These are phyloP conservation scores for Zelonia costaricensis DNA, from an alignment of 208 protist species.

Conservation along the genomic window DNA sequence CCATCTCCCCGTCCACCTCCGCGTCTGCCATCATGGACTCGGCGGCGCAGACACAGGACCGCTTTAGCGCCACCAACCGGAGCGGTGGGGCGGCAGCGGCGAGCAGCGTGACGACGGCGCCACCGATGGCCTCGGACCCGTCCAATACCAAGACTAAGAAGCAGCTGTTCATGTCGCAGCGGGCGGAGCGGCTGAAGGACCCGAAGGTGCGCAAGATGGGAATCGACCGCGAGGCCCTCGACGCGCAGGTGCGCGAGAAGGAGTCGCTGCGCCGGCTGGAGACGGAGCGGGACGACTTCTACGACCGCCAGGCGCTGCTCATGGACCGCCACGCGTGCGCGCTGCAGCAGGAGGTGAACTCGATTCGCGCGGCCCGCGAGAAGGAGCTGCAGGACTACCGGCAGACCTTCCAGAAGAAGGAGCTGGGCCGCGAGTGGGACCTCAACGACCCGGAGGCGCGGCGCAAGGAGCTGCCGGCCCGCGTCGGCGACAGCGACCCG, in stretches of 20 bases:
- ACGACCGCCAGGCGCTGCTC: conserved; percentile 85
- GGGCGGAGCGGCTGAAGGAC: conserved; percentile 89
- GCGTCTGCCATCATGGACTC: too few relatives aligned
- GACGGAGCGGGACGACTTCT: conserved; percentile 87
- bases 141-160: conserved; percentile 64
- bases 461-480: conserved; percentile 82
- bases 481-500: conserved; percentile 90
- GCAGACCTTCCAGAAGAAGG: conserved; percentile 85
- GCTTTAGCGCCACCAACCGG: conserved; percentile 12
- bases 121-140: conserved; percentile 10
- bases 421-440: conserved; percentile 87
- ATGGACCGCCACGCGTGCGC: conserved; percentile 88
- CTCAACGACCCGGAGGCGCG: conserved; percentile 87
- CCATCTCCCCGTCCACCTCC: neutral
- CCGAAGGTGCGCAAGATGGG: conserved; percentile 92
- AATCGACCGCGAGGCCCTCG: conserved; percentile 88
- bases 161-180: conserved; percentile 84
- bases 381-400: conserved; percentile 87
- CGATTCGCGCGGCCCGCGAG: conserved; percentile 71
- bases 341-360: conserved; percentile 87
- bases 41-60: conserved; percentile 4
- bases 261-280: conserved; percentile 78
- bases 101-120: neutral
- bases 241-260: conserved; percentile 93
- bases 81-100: conserved; percentile 4